Evolutionary conservation across 371 early-diverging fungal species (phyloP).

Genomic region (Saksenaea oblongispora): DNA sequence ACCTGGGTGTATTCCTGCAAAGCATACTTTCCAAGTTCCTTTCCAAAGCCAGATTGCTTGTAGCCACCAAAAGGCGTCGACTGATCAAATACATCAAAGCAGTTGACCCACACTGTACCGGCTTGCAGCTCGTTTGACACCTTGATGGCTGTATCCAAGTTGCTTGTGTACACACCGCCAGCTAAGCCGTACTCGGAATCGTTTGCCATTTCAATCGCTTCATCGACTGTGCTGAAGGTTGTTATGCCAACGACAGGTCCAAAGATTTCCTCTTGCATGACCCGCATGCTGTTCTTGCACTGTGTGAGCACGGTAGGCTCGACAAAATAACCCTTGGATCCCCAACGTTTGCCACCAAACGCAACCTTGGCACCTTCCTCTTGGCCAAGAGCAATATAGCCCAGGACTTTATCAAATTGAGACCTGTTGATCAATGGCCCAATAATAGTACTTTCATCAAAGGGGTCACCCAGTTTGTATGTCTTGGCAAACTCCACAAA

Average conservation of each 20-base stretch:
- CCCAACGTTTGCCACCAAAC: constrained; percentile 71
- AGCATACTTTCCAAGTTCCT: constrained; percentile 76
- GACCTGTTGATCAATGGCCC: constrained; percentile 77
- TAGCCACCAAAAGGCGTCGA: constrained; percentile 88
- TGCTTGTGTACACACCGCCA: constrained; percentile 81
- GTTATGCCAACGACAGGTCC: constrained; percentile 87
- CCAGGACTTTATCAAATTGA: constrained; percentile 76
- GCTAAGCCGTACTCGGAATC: constrained; percentile 83
- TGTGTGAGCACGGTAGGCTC: constrained; percentile 79
- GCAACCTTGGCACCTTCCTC: constrained; percentile 61
- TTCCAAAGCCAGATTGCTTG: constrained; percentile 85
- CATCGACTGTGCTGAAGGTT: constrained; percentile 75
- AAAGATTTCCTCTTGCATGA: constrained; percentile 89
- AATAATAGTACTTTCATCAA: constrained; percentile 58
- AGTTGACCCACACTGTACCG: constrained; percentile 68
- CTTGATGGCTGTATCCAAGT: constrained; percentile 64
- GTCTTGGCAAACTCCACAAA: constrained; percentile 65
- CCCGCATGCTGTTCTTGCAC: constrained; percentile 62
- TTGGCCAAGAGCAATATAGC: constrained; percentile 61
- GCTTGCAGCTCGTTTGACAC: constrained; percentile 69
- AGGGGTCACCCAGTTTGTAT: constrained; percentile 63
- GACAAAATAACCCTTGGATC: constrained; percentile 75
- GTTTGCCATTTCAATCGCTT: constrained; percentile 78
- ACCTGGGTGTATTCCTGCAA: constrained; percentile 69
- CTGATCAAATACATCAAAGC: constrained; percentile 45